Evolutionary conservation across 306 rosid genomes (phyloP).

Genomic region (Cucumis sativus): Cucumber_9930_V3 NC_026657.2:5897501-5898000

Average conservation of each 20-base stretch:
- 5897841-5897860: conserved; percentile 39
- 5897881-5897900: conserved; percentile 42
- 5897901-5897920: conserved; percentile 81
- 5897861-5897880: conserved; percentile 44
- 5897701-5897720: background rate
- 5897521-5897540: background rate
- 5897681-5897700: background rate
- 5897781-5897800: conserved; percentile 13
- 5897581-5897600: too few species aligned
- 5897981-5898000: background rate
- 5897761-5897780: background rate
- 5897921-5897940: conserved; percentile 59
- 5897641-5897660: background rate
- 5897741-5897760: background rate
- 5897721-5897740: background rate
- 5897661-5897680: background rate
- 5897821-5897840: conserved; percentile 45
- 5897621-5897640: background rate
- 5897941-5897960: conserved; percentile 69
- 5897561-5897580: too few species aligned
- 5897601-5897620: background rate
- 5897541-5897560: background rate
- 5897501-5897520: background rate
- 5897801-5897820: conserved; percentile 32
- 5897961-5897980: conserved; percentile 77